These are phyloP conservation scores for Abelmoschus esculentus DNA, from an alignment of 345 rosid genomes.

Conservation along the genomic window DNA sequence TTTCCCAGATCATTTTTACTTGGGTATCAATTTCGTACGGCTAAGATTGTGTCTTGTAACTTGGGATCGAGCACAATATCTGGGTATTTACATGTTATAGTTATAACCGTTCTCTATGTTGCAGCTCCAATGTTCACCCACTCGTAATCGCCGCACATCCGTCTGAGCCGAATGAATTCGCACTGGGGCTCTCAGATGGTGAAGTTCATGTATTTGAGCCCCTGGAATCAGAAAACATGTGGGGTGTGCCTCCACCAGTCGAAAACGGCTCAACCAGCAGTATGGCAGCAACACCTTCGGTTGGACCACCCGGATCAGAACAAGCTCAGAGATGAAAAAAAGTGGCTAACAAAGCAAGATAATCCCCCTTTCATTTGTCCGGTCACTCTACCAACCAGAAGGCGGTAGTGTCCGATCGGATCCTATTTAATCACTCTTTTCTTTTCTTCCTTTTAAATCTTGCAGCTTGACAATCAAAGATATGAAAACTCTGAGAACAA, in stretches of 20 bases:
- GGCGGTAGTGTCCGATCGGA: not conserved
- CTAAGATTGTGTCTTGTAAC: not conserved
- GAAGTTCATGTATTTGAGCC: conserved; percentile 94
- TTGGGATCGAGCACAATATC: not conserved
- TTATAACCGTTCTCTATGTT: conserved; percentile 13
- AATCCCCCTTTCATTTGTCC: not conserved
- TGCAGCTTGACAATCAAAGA: conserved; percentile 15
- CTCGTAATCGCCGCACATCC: conserved; percentile 95
- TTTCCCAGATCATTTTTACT: not conserved
- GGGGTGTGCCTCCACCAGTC: conserved; percentile 85
- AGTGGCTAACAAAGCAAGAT: conserved; percentile 17
- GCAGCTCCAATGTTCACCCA: conserved; percentile 76
- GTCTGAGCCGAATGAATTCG: conserved; percentile 86
- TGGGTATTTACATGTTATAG: not conserved
- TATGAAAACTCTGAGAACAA: not conserved
- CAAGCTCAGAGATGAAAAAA: conserved; percentile 70
- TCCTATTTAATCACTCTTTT: no score
- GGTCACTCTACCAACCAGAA: not conserved
- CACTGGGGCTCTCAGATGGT: conserved; percentile 90
- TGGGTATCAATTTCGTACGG: not conserved
- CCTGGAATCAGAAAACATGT: conserved; percentile 82
- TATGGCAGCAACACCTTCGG: conserved; percentile 52
- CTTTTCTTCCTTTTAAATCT: not conserved
- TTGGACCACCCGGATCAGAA: conserved; percentile 72
- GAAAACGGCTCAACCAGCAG: conserved; percentile 83